Evolutionary conservation across 257 asterid genomes (phyloP).

Genomic region (Leptodermis oblonga): DNA sequence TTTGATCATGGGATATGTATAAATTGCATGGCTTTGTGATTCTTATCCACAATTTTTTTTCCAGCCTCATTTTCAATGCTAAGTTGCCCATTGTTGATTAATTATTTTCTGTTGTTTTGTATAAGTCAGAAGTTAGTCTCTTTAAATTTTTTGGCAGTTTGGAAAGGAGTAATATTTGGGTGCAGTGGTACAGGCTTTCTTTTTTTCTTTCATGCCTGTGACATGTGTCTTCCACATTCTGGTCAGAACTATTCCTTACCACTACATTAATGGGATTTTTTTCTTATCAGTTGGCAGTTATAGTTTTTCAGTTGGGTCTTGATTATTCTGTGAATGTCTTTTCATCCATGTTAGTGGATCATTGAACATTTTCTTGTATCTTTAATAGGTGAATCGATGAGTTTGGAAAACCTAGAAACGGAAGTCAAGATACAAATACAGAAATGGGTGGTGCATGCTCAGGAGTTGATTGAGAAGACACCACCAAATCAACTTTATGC

Average conservation of each 20-base stretch:
- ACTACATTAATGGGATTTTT: too few relatives aligned
- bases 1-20: not conserved
- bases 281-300: too few relatives aligned
- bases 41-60: not conserved
- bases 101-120: not conserved
- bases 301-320: too few relatives aligned
- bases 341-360: not conserved
- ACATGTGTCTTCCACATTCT: not conserved
- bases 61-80: not conserved
- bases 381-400: not conserved
- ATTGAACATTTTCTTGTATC: not conserved
- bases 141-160: not conserved
- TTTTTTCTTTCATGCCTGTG: not conserved
- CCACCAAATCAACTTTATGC: not conserved
- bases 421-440: constrained; percentile 1
- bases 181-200: not conserved
- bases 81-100: not conserved
- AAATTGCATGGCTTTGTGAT: not conserved
- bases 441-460: not conserved
- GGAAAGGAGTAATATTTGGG: not conserved
- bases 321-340: too few relatives aligned
- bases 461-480: constrained; percentile 1
- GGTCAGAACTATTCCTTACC: too few relatives aligned
- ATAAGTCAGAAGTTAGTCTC: too few relatives aligned
- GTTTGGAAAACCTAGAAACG: constrained; percentile 5